Base-by-base conservation (phyloP, 2,329 filamentous ascomycete genomes). In the Lithohypha guttulata region DNA sequence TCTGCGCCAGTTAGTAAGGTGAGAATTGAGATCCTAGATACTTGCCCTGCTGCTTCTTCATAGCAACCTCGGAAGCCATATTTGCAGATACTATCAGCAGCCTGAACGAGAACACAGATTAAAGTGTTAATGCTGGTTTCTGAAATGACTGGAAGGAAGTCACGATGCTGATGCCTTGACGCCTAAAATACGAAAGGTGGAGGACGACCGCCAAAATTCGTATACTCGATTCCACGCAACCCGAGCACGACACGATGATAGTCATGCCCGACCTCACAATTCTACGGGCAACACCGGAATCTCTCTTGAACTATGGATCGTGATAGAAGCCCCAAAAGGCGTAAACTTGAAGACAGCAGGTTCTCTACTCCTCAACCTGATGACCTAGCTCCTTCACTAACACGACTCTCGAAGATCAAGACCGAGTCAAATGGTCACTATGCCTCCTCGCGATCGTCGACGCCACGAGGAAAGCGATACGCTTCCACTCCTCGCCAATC, bases 321-420 rank as follows among this genome's bases (percentile, higher is more conserved):
- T 41, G 58, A 59, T 39, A 59, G 69, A 42, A 77, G 71, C 54
- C 74, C 75, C 3, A 81, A 79, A 58, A 66, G 79, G 51, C 73
- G 79, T 26, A 80, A 72, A 57, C 58, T 84, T n/a, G 75, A 83
- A 48, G 67, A 71, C 41, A 74, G 77, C 47, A 68, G 73, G 42
- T 79, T 75, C 48, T 65, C 66, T 25, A 65, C 70, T 34, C 64
- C 73, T 4, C 66, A 69, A 7, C 21, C 37, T 18, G 51, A 52
- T 17, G 50, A 50, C 25, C 38, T 52, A 15, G 48, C 43, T n/a
- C 51, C 68, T 59, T 29, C 66, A 64, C 44, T 61, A 62, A 53
- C 58, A 50, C 53, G 50, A 43, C 57, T 40, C 51, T 61, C 43
- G 57, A 64, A 53, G 59, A 52, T 46, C 53, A 58, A 33, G 60